These are phyloP conservation scores for Pestalotiopsis sp. DNA, from an alignment of 2,329 filamentous ascomycete genomes.

Conservation along the genomic window DNA sequence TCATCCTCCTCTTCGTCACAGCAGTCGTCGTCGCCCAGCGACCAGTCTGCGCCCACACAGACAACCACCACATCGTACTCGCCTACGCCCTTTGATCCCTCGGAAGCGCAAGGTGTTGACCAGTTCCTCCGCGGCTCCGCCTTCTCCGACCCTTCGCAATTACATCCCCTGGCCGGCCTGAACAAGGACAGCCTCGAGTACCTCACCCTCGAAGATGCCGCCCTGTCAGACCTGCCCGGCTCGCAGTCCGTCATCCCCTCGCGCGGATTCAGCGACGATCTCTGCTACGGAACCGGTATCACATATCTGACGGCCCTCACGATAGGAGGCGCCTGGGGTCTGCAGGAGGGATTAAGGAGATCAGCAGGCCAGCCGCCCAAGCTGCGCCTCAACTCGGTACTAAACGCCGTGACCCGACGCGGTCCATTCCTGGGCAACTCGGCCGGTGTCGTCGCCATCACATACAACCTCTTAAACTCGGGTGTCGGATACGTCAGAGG, in stretches of 20 bases:
- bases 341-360: conserved; percentile 85
- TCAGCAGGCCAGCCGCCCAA: conserved; percentile 81
- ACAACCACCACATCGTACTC: conserved; percentile 54
- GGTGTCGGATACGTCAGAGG: conserved; percentile 77
- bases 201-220: conserved; percentile 88
- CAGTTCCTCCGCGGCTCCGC: conserved; percentile 79
- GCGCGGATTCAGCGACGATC: conserved; percentile 95
- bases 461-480: conserved; percentile 93
- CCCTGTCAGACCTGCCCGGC: conserved; percentile 83
- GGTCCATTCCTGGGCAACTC: conserved; percentile 97
- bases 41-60: conserved; percentile 44
- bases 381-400: conserved; percentile 87
- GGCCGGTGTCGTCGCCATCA: conserved; percentile 91
- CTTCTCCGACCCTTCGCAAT: conserved; percentile 81
- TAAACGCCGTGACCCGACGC: conserved; percentile 91
- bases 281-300: conserved; percentile 95
- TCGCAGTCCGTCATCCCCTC: conserved; percentile 87
- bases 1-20: conserved; percentile 34
- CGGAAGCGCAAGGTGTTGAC: conserved; percentile 77
- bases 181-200: conserved; percentile 95
- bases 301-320: conserved; percentile 89
- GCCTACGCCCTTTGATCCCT: conserved; percentile 68
- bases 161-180: conserved; percentile 92
- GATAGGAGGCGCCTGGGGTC: conserved; percentile 86
- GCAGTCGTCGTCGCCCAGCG: conserved; percentile 33